Conservation (phyloP, 225 moss, liverwort and hornwort species). For the Polytrichum commune region DNA sequence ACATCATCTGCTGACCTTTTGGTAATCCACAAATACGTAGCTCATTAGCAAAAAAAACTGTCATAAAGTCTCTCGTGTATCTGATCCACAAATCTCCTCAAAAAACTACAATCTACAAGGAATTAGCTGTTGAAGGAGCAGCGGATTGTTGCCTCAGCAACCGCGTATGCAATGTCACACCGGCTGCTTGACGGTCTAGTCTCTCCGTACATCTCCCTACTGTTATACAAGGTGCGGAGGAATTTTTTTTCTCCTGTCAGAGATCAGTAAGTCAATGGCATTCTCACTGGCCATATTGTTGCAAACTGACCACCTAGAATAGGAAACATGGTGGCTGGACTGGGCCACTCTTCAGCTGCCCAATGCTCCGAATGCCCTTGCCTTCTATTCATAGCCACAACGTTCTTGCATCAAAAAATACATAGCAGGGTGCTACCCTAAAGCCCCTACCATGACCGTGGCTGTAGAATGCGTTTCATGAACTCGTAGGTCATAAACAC, state of each 20-base stretch:
- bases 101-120: too few species aligned
- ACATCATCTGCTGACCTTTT: too few species aligned
- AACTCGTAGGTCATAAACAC: conserved; percentile 99
- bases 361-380: conserved; percentile 25
- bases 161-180: conserved; percentile 29
- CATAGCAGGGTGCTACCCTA: conserved; percentile 30
- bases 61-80: too few species aligned
- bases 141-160: too few species aligned
- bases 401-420: conserved; percentile 23
- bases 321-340: conserved; percentile 27
- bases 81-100: too few species aligned
- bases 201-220: conserved; percentile 46
- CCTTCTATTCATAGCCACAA: conserved; percentile 26
- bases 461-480: conserved; percentile 86
- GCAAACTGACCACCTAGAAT: conserved; percentile 24
- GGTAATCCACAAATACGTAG: too few species aligned
- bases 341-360: conserved; percentile 30
- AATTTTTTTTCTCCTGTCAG: conserved; percentile 26
- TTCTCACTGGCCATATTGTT: conserved; percentile 28
- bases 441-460: conserved; percentile 65
- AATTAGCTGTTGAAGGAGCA: too few species aligned
- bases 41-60: too few species aligned
- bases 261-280: conserved; percentile 13
- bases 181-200: conserved; percentile 47
- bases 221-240: conserved; percentile 50